A percentile compares a stretch with the other conserved stretches of the same genome.
These are phyloP conservation scores for Wickerhamiella alocasiicola DNA, from an alignment of 805 yeast genomes.

Conservation along the genomic window DNA sequence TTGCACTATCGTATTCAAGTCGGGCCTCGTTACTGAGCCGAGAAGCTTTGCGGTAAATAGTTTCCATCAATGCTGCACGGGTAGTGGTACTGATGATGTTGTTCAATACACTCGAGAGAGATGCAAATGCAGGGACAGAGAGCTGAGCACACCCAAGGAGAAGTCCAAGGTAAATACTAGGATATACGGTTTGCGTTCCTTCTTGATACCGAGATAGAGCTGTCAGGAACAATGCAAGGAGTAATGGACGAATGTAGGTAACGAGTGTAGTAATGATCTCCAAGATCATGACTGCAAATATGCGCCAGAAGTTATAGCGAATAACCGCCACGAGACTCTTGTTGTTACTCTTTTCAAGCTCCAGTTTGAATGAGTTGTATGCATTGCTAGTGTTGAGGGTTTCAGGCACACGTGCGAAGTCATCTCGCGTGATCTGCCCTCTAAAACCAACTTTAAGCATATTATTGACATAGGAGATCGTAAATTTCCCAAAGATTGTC, in stretches of 20 bases:
- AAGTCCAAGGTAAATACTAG: conserved; percentile 8
- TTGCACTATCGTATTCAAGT: conserved; percentile 58
- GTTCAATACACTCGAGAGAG: conserved; percentile 6
- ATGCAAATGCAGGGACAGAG: conserved; percentile 3
- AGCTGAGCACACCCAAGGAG: conserved; percentile 11
- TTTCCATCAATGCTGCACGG: conserved; percentile 38
- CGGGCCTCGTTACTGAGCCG: conserved; percentile 41
- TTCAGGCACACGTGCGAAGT: conserved; percentile 14
- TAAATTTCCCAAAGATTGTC: conserved; percentile 13
- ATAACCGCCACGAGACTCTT: conserved; percentile 8
- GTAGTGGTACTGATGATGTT: conserved; percentile 8
- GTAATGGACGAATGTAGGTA: conserved; percentile 14
- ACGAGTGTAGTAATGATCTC: conserved; percentile 11
- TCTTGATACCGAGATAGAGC: conserved; percentile 9
- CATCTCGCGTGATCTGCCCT: conserved; percentile 11
- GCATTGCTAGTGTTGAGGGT: conserved; percentile 6
- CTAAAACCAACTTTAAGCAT: conserved; percentile 10
- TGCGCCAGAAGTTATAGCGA: conserved; percentile 5
- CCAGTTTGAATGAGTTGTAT: conserved; percentile 5
- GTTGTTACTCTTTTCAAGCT: conserved; percentile 10
- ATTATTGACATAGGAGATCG: conserved; percentile 8
- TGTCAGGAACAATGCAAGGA: conserved; percentile 14
- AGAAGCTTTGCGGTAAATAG: conserved; percentile 55
- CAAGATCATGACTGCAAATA: background rate
- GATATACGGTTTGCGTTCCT: background rate